These are phyloP conservation scores for Trebouxiophyceae sp. DNA, from an alignment of 163 green algal genomes.

Conservation along the genomic window DNA sequence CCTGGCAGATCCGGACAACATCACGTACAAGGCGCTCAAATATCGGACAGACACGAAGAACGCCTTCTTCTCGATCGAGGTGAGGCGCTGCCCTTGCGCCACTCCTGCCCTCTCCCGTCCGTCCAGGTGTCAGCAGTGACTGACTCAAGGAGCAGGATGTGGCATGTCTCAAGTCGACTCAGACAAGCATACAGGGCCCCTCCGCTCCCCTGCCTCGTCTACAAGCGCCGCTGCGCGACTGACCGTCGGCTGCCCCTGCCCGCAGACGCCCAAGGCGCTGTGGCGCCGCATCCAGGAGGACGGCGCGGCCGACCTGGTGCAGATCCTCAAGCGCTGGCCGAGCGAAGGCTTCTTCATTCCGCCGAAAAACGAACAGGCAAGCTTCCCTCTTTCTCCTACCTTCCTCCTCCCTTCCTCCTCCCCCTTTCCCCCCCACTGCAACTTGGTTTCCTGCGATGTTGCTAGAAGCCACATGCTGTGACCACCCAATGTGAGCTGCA, in stretches of 20 bases:
- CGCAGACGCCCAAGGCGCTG: slow-evolving; percentile 59
- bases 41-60: slow-evolving; percentile 47
- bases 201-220: no score
- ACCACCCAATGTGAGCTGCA: neutral
- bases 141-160: no score
- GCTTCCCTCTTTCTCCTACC: no score
- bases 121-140: no score
- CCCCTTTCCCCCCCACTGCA: slow-evolving; percentile 36
- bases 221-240: no score
- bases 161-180: no score
- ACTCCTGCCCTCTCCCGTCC: no score
- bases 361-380: slow-evolving; percentile 51
- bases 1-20: slow-evolving; percentile 64
- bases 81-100: no score
- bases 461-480: neutral
- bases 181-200: no score
- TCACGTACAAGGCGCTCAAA: slow-evolving; percentile 55
- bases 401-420: no score
- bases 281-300: slow-evolving; percentile 44
- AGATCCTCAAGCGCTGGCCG: slow-evolving; percentile 29
- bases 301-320: slow-evolving; percentile 40
- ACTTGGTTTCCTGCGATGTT: neutral
- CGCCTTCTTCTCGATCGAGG: slow-evolving; percentile 53
- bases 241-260: no score
- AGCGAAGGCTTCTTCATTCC: neutral